Base-by-base conservation (phyloP, 1,139 yeast genomes). In the Magnusiomyces suaveolens region DNA sequence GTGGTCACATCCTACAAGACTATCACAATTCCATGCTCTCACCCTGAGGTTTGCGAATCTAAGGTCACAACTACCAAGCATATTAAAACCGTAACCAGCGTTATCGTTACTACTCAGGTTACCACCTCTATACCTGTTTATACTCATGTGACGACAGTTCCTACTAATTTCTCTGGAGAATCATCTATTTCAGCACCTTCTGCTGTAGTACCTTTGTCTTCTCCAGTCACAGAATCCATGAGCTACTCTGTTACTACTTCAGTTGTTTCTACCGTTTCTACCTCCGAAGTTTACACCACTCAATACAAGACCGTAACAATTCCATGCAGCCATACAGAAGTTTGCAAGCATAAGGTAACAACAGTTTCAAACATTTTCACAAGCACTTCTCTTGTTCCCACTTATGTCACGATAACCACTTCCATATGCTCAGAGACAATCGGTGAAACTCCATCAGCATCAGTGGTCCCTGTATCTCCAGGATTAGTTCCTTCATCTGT, bases 11-110 rank as follows among this genome's bases (percentile, higher is more conserved):
- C 36, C 16, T 48, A 36, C 33, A 48, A 16, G 26, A 48, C 51
- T n/a, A 23, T 48, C 12, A 39, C 32, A n/a, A 25, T 48, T 24
- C 51, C 51, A 33, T 48, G 51, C 46, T 16, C 44, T 12, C 20
- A 25, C 2, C 36, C 44, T 38, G 44, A 36, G 21, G 20, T n/a
- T 26, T 48, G 51, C 36, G 44, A 38, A 12, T 38, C 46, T 23
- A 48, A 38, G 44, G 36, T 29, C 12, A 29, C 36, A 29, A 48
- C 51, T 36, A 48, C 51, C 21, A 48, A 23, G 4, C 29, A 6
- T n/a, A 20, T 29, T 16, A 46, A 29, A 6, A 33, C 25, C 14
- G 33, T 44, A 2, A 44, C 47, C 25, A 23, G 23, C 25, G n/a
- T 18, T 10, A 18, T 38, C 18, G n/a, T 18, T 16, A 38, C 18